A percentile compares a stretch with the other conserved stretches of the same genome.
phyloP scores from a whole-genome alignment of 2,329 filamentous ascomycete species.

The Didymella pomorum region DNA sequence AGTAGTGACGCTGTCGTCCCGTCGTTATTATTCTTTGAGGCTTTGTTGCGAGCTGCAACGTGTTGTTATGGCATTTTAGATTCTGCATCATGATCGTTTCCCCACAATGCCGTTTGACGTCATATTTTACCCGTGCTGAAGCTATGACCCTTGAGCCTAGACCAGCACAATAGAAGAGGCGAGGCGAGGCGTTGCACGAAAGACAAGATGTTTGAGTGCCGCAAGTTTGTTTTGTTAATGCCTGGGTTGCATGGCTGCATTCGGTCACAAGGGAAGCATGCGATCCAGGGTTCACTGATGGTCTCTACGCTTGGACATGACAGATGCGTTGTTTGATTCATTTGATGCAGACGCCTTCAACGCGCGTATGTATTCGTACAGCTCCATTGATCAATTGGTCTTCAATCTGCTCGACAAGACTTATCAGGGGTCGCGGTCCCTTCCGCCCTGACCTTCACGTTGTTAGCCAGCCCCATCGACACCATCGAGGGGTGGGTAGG shows the following conservation, averaged over 20 bases:
- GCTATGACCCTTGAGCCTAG: slow-evolving; percentile 19
- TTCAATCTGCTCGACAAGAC: background rate
- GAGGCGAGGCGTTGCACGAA: slow-evolving; percentile 10
- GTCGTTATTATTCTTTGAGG: slow-evolving; percentile 6
- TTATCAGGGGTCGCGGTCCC: slow-evolving; percentile 34
- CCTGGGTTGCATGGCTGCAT: background rate
- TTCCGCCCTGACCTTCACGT: slow-evolving; percentile 38
- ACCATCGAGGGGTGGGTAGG: background rate
- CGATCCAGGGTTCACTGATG: background rate
- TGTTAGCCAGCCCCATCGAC: slow-evolving; percentile 17
- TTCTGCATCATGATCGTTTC: slow-evolving; percentile 34
- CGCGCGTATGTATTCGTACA: slow-evolving; percentile 6
- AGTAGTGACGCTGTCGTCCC: slow-evolving; percentile 7
- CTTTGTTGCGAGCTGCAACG: slow-evolving; percentile 8
- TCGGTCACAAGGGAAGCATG: background rate
- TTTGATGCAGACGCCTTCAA: background rate
- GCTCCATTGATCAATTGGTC: background rate
- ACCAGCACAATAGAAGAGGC: slow-evolving; percentile 4
- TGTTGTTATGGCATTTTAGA: slow-evolving; percentile 39
- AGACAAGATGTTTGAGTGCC: slow-evolving; percentile 1
- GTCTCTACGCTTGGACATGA: background rate
- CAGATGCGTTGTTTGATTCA: background rate
- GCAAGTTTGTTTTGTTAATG: background rate
- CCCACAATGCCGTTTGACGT: slow-evolving; percentile 20
- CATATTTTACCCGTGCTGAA: slow-evolving; percentile 26